phyloP scores from a whole-genome alignment of 495 filamentous ascomycete genomes.

The Oleoguttula mirabilis region DNA sequence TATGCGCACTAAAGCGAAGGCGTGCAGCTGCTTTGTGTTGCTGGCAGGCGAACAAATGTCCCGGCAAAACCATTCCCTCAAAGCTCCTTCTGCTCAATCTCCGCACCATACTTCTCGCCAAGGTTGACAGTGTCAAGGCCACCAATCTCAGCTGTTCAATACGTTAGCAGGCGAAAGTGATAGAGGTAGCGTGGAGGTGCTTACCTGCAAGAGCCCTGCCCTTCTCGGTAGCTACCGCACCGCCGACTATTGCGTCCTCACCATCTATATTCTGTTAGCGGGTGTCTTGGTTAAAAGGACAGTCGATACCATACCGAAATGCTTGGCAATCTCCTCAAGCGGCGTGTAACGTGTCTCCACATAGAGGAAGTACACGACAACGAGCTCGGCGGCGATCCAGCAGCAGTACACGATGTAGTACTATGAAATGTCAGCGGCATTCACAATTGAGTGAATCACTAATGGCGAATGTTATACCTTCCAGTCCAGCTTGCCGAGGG shows the following conservation, averaged over 20 bases:
- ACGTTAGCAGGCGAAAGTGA: no score
- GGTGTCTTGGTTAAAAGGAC: no score
- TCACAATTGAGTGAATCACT: neutral
- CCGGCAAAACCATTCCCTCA: no score
- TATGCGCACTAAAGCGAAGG: no score
- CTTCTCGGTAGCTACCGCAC: slow-evolving; percentile 30
- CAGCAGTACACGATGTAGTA: slow-evolving; percentile 16
- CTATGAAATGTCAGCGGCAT: neutral
- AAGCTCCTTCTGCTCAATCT: slow-evolving; percentile 5
- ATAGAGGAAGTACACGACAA: slow-evolving; percentile 59
- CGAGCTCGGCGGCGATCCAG: slow-evolving; percentile 35
- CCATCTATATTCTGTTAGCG: no score
- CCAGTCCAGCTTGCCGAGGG: slow-evolving; percentile 22
- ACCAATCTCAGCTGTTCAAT: no score
- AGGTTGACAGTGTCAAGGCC: slow-evolving; percentile 4
- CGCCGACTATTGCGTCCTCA: slow-evolving; percentile 30
- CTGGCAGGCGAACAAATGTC: no score
- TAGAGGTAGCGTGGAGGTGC: neutral
- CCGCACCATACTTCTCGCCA: neutral
- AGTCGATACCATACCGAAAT: no score
- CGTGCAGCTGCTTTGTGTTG: no score
- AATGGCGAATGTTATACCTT: slow-evolving; percentile 24
- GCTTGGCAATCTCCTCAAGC: slow-evolving; percentile 45
- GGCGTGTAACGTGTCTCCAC: slow-evolving; percentile 62
- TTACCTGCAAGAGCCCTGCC: slow-evolving; percentile 14